A percentile compares a stretch with the other conserved stretches of the same genome.
phyloP scores from a whole-genome alignment of 73 alveolate species.

The Paraurostyla sp. region DNA sequence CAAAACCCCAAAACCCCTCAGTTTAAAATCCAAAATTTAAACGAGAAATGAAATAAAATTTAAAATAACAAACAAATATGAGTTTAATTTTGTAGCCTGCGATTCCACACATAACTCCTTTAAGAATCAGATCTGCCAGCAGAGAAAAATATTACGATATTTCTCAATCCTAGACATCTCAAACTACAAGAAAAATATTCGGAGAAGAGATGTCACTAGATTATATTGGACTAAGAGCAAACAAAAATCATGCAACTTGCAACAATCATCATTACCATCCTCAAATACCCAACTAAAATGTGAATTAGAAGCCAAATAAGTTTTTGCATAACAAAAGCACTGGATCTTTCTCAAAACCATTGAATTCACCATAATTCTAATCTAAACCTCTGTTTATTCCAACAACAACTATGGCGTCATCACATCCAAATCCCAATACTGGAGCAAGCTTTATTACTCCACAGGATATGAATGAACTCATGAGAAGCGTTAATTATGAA shows the following conservation, averaged over 20 bases:
- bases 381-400: neutral
- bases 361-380: neutral
- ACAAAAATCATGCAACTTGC: conserved; percentile 28
- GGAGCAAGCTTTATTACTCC: neutral
- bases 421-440: neutral
- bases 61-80: too few relatives aligned
- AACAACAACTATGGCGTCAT: neutral
- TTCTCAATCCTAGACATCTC: neutral
- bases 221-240: conserved; percentile 9
- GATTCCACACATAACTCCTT: conserved; percentile 36
- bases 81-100: too few relatives aligned
- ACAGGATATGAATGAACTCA: neutral
- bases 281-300: neutral
- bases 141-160: neutral
- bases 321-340: too few relatives aligned
- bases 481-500: neutral
- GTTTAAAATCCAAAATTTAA: too few relatives aligned
- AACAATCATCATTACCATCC: conserved; percentile 2
- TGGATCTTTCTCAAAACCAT: too few relatives aligned
- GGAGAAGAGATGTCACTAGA: conserved; percentile 2
- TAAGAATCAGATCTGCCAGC: conserved; percentile 23
- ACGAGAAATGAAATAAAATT: too few relatives aligned
- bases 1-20: too few relatives aligned
- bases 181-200: neutral
- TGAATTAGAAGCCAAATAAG: too few relatives aligned